Evolutionary conservation across 805 yeast genomes (phyloP).

Genomic region (Metschnikowia chrysomelidarum): DNA sequence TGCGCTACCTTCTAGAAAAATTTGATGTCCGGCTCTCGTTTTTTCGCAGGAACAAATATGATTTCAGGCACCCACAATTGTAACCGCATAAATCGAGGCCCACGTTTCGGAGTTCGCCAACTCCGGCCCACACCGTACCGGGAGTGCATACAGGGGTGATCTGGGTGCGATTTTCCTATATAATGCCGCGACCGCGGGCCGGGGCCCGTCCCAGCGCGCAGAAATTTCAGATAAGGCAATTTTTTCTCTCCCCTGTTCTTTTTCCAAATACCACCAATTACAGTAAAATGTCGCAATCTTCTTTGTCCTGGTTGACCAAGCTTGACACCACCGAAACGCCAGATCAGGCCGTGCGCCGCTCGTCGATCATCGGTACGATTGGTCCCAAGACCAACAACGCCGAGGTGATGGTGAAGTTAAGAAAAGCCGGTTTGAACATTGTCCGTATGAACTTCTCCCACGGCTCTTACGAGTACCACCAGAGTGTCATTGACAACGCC

Average conservation of each 20-base stretch:
- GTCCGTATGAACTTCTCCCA: constrained; percentile 99
- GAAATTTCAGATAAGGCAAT: constrained; percentile 13
- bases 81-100: too few relatives aligned
- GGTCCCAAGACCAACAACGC: constrained; percentile 97
- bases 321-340: constrained; percentile 75
- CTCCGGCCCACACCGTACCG: constrained; percentile 33
- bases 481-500: constrained; percentile 93
- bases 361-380: constrained; percentile 97
- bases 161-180: too few relatives aligned
- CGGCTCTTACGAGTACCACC: constrained; percentile 98
- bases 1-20: too few relatives aligned
- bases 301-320: constrained; percentile 77
- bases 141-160: constrained; percentile 7
- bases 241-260: constrained; percentile 3
- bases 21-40: too few relatives aligned
- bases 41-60: too few relatives aligned
- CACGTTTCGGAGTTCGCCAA: constrained; percentile 19
- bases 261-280: too few relatives aligned
- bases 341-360: constrained; percentile 80
- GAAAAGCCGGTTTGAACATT: constrained; percentile 97
- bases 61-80: too few relatives aligned
- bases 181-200: constrained; percentile 11
- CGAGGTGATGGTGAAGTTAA: constrained; percentile 77
- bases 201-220: constrained; percentile 9
- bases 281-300: constrained; percentile 40